These are phyloP conservation scores for Pisolithus marmoratus DNA, from an alignment of 768 basidiomycete species.

Conservation along the genomic window DNA sequence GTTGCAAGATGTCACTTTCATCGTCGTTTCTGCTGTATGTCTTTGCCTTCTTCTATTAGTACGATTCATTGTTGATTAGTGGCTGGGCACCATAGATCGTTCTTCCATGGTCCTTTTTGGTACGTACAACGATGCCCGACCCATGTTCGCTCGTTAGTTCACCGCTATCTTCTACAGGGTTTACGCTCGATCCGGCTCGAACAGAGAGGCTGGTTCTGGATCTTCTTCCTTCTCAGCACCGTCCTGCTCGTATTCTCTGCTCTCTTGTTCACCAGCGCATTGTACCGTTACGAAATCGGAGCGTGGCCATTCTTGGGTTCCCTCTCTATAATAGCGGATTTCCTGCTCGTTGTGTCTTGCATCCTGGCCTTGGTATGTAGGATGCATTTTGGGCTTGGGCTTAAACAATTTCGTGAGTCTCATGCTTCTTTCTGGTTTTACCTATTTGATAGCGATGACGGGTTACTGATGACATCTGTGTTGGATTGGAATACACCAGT, in stretches of 20 bases:
- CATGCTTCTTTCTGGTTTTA: neutral
- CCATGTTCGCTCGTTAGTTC: neutral
- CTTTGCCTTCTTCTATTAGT: neutral
- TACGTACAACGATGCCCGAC: conserved; percentile 16
- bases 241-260: conserved; percentile 35
- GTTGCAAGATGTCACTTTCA: conserved; percentile 38
- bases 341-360: conserved; percentile 37
- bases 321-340: conserved; percentile 35
- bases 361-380: conserved; percentile 43
- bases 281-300: conserved; percentile 30
- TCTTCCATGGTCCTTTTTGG: conserved; percentile 44
- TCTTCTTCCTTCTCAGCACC: conserved; percentile 35
- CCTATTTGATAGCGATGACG: no score
- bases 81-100: conserved; percentile 24
- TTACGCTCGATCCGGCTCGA: conserved; percentile 45
- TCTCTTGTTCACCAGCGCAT: conserved; percentile 37
- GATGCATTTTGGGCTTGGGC: conserved; percentile 49
- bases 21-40: conserved; percentile 37
- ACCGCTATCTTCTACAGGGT: conserved; percentile 33
- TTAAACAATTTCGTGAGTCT: conserved; percentile 46
- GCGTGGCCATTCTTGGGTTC: conserved; percentile 41
- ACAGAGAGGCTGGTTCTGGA: conserved; percentile 31
- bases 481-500: conserved; percentile 4
- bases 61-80: neutral
- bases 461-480: neutral